Conservation (phyloP, 495 filamentous ascomycete species). For the Neurospora sp. region DNA sequence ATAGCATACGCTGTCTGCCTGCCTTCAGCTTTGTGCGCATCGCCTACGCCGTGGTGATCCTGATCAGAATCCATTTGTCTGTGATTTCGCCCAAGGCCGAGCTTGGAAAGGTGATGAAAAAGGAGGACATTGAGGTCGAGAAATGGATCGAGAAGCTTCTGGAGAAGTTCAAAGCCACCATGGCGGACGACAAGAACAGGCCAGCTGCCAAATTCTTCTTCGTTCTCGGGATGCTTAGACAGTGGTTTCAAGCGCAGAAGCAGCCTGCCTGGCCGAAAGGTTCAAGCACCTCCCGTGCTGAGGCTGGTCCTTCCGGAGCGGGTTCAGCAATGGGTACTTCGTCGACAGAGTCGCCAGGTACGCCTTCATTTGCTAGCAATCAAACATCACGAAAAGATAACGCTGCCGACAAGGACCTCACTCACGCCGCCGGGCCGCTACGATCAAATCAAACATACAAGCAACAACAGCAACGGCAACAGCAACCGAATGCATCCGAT, state of each 20-base stretch:
- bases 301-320: slow-evolving; percentile 4
- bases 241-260: slow-evolving; percentile 52
- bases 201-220: slow-evolving; percentile 69
- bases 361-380: neutral
- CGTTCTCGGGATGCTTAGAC: slow-evolving; percentile 62
- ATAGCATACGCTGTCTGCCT: slow-evolving; percentile 58
- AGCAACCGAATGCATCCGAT: slow-evolving; percentile 6
- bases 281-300: neutral
- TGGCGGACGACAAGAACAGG: slow-evolving; percentile 52
- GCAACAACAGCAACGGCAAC: slow-evolving; percentile 14
- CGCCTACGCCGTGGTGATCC: slow-evolving; percentile 66
- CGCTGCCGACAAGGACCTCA: neutral
- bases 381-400: slow-evolving; percentile 11
- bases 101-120: slow-evolving; percentile 66
- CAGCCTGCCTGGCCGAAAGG: slow-evolving; percentile 7
- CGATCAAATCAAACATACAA: neutral
- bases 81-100: slow-evolving; percentile 56
- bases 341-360: neutral
- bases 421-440: slow-evolving; percentile 1
- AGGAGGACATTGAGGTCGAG: slow-evolving; percentile 64
- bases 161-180: slow-evolving; percentile 53
- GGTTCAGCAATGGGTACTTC: slow-evolving; percentile 4
- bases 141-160: slow-evolving; percentile 61
- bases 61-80: slow-evolving; percentile 83
- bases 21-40: slow-evolving; percentile 70